Percentiles rank a stretch among this genome's conserved stretches.
Evolutionary conservation across 2,329 filamentous ascomycete species (phyloP).

Genomic region (Neodidymelliopsis sp.): DNA sequence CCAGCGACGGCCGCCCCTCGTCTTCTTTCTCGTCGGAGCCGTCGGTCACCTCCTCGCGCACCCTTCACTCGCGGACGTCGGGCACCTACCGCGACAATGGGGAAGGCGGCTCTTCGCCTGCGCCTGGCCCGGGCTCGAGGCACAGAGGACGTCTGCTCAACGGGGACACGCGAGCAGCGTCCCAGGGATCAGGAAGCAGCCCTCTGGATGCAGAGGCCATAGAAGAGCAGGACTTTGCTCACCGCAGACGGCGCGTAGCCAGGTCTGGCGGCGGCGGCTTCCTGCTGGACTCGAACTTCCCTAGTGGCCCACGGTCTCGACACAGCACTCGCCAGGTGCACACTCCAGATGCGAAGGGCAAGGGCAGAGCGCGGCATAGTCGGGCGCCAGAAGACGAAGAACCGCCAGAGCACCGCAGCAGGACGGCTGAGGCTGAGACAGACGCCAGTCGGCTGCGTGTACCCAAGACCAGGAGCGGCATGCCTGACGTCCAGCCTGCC

Average conservation of each 20-base stretch:
- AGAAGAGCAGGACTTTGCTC: slow-evolving; percentile 43
- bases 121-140: slow-evolving; percentile 26
- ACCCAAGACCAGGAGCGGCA: slow-evolving; percentile 28
- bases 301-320: slow-evolving; percentile 27
- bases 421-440: slow-evolving; percentile 23
- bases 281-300: slow-evolving; percentile 54
- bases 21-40: slow-evolving; percentile 39
- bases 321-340: slow-evolving; percentile 22
- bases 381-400: slow-evolving; percentile 34
- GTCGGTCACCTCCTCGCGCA: slow-evolving; percentile 43
- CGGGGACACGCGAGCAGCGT: slow-evolving; percentile 13
- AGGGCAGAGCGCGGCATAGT: slow-evolving; percentile 46
- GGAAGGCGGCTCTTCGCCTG: slow-evolving; percentile 36
- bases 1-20: slow-evolving; percentile 45
- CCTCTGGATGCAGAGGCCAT: slow-evolving; percentile 33
- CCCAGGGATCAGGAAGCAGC: slow-evolving; percentile 17
- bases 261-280: slow-evolving; percentile 55
- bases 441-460: slow-evolving; percentile 25
- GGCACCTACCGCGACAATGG: slow-evolving; percentile 34
- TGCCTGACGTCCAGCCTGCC: slow-evolving; percentile 10
- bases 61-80: slow-evolving; percentile 39
- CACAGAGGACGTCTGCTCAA: slow-evolving; percentile 19
- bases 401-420: slow-evolving; percentile 46
- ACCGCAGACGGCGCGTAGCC: slow-evolving; percentile 37
- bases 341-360: slow-evolving; percentile 47